Base-by-base conservation (phyloP, 2,329 filamentous ascomycete genomes). In the Zymoseptoria tritici region DNA sequence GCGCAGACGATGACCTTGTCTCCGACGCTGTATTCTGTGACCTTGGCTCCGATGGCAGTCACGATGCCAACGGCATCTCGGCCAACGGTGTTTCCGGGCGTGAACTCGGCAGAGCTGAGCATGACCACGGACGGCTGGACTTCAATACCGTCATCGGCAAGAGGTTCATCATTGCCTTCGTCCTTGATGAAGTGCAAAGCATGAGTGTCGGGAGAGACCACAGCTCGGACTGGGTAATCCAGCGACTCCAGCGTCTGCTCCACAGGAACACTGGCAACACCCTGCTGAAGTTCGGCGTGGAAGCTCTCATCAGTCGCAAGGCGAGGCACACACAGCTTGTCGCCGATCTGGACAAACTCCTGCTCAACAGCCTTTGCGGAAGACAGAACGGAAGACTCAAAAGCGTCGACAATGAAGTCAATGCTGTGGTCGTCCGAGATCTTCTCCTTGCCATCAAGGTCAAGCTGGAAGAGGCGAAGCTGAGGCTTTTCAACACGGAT, bases 401-500 rank as follows among this genome's bases (percentile, higher is more conserved):
- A 57, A 29, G 55, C 55, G 29, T 57, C 55, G 16, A 57, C 55
- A n/a, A 57, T 57, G 20, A 57, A 11, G 24, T 57, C 55, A 21
- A 57, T 57, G 24, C 42, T 57, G 21, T 29, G 29, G 24, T 57
- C 55, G 22, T 21, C 46, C 42, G 49, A 57, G 42, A 57, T 26
- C 2, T 46, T 49, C 16, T 42, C 24, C 13, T 29, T 51, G 20
- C 19, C 21, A 46, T 57, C 55, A 58, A 52, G 36, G 51, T 58
- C 57, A 1, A 58, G 51, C 36, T 58, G 57, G 36, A 54, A 54
- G 16, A 58, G 50, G 11, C 50, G 50, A 11, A 58, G 57, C 52
- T 58, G 57, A n/a, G 57, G 57, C 50, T 58, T 54, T 7, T 58
- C 57, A 13, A 58, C 31, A 22, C 57, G 57, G 29, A 58, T 49